These are phyloP conservation scores for Xylariaceae sp. DNA, from an alignment of 2,329 filamentous ascomycete species.

Conservation along the genomic window DNA sequence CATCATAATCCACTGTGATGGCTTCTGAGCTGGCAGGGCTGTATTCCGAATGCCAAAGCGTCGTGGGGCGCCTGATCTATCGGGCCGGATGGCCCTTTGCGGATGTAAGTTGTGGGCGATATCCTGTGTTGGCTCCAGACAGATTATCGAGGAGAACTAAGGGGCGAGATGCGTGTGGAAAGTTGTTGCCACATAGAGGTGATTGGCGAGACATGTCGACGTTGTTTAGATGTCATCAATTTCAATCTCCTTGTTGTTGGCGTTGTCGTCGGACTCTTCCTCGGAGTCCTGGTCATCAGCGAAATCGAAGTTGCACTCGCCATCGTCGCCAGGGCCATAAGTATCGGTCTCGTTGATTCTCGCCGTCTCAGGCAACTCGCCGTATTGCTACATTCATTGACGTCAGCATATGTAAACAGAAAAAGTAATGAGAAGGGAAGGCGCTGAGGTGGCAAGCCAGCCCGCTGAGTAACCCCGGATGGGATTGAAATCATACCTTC, in stretches of 20 bases:
- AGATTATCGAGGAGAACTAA: too few relatives aligned
- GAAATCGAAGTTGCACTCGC: slow-evolving; percentile 97
- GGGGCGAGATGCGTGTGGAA: slow-evolving; percentile 3
- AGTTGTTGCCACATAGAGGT: slow-evolving; percentile 9
- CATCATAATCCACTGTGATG: too few relatives aligned
- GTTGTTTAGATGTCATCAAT: slow-evolving; percentile 83
- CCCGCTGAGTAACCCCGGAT: too few relatives aligned
- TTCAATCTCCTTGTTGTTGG: slow-evolving; percentile 71
- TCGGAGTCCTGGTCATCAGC: slow-evolving; percentile 79
- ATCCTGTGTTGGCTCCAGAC: too few relatives aligned
- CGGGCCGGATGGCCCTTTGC: too few relatives aligned
- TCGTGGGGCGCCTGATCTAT: too few relatives aligned
- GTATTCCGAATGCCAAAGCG: too few relatives aligned
- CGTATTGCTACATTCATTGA: slow-evolving; percentile 66
- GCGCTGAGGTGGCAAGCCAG: too few relatives aligned
- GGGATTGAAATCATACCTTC: slow-evolving; percentile 44
- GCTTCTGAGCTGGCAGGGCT: too few relatives aligned
- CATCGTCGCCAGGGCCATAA: slow-evolving; percentile 84
- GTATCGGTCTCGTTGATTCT: slow-evolving; percentile 99
- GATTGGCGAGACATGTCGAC: background rate
- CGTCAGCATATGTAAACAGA: background rate
- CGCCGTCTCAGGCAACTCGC: slow-evolving; percentile 91
- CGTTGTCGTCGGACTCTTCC: slow-evolving; percentile 48
- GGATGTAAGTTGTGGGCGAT: too few relatives aligned
- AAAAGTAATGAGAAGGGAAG: too few relatives aligned